A percentile compares a stretch with the other conserved stretches of the same genome.
These are phyloP conservation scores for Bothriochloa decipiens DNA, from an alignment of 176 grass and related monocot species.

Conservation along the genomic window DNA sequence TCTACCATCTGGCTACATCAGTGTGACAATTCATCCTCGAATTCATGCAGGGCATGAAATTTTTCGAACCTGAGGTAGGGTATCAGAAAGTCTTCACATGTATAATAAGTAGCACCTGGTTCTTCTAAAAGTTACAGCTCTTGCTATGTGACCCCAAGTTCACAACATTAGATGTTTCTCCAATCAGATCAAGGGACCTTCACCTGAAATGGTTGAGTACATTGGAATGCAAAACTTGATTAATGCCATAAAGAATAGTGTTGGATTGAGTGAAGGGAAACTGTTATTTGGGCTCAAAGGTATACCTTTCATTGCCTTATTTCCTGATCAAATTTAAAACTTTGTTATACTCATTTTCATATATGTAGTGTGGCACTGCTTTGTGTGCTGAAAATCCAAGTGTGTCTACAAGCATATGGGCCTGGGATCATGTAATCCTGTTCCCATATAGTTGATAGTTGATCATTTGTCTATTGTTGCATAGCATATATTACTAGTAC, in stretches of 20 bases:
- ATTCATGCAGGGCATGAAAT: conserved; percentile 90
- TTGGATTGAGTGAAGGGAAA: conserved; percentile 79
- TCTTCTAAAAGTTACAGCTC: not conserved
- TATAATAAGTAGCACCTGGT: conserved; percentile 36
- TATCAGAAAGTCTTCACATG: conserved; percentile 37
- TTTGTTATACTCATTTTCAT: conserved; percentile 19
- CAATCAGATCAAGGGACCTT: conserved; percentile 91
- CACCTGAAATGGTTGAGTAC: conserved; percentile 93
- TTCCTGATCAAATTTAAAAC: conserved; percentile 19
- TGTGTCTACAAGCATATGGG: not conserved
- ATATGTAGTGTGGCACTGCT: conserved; percentile 12
- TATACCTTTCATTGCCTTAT: conserved; percentile 39
- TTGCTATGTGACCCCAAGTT: conserved; percentile 34
- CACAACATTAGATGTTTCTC: conserved; percentile 41
- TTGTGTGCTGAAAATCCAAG: not conserved
- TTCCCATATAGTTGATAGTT: not conserved
- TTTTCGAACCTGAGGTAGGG: conserved; percentile 95
- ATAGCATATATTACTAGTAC: not conserved
- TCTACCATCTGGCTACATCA: not conserved
- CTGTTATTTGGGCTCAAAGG: conserved; percentile 85
- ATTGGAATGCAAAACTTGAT: conserved; percentile 90
- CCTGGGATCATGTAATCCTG: not conserved
- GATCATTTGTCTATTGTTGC: not conserved
- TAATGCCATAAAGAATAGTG: conserved; percentile 65
- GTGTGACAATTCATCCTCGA: conserved; percentile 31